A percentile compares a stretch with the other conserved stretches of the same genome.
phyloP scores from a whole-genome alignment of 164 flowering plant genomes.

The Sextonia rubra region DNA sequence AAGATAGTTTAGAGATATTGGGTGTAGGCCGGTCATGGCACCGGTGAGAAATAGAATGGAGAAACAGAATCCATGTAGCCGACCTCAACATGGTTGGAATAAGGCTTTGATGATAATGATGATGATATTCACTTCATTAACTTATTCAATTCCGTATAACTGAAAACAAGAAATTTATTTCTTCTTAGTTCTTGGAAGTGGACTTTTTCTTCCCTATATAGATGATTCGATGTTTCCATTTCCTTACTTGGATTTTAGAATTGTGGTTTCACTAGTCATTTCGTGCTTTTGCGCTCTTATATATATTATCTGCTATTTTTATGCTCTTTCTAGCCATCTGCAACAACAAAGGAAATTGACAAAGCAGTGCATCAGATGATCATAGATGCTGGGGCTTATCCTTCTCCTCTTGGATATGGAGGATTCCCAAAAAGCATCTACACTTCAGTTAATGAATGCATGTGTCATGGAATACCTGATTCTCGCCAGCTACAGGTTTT shows the following conservation, averaged over 20 bases:
- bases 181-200: background rate
- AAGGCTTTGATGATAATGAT: no score
- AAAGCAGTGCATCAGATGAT: constrained; percentile 97
- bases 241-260: background rate
- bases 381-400: constrained; percentile 96
- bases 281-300: background rate
- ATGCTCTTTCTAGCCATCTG: constrained; percentile 60
- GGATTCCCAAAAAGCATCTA: constrained; percentile 97
- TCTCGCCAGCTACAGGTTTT: constrained; percentile 87
- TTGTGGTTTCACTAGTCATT: background rate
- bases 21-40: no score
- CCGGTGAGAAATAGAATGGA: no score
- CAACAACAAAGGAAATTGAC: constrained; percentile 92
- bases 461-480: constrained; percentile 99
- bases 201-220: background rate
- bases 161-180: no score
- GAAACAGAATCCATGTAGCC: no score
- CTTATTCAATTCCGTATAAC: no score
- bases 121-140: no score
- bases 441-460: constrained; percentile 97
- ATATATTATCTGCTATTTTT: background rate
- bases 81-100: no score
- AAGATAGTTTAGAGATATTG: no score
- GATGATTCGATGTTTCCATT: background rate
- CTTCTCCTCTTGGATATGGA: constrained; percentile 97